These are phyloP conservation scores for Zygosaccharomyces pseudobailii DNA, from an alignment of 1,139 yeast genomes.

Conservation along the genomic window DNA sequence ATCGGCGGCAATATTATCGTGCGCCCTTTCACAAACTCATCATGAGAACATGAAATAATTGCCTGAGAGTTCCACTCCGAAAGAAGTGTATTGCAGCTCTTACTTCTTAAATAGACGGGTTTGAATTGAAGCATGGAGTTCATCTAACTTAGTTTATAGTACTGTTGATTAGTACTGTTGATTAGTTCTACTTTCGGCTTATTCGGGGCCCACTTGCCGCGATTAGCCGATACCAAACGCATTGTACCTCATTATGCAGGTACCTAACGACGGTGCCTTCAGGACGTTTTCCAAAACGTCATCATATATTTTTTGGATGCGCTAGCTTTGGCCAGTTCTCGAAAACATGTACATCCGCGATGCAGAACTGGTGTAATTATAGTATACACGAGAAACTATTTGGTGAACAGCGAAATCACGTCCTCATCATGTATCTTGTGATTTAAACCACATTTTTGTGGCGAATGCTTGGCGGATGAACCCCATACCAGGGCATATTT, in stretches of 20 bases:
- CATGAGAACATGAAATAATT: neutral
- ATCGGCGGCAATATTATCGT: conserved; percentile 13
- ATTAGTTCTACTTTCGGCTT: no score
- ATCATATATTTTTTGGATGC: neutral
- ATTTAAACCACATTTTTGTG: conserved; percentile 88
- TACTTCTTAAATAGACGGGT: conserved; percentile 1
- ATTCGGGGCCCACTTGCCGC: no score
- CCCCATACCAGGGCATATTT: conserved; percentile 98
- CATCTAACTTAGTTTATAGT: no score
- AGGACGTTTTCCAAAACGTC: neutral
- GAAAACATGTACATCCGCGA: neutral
- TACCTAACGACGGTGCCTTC: neutral
- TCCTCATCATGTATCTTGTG: conserved; percentile 90
- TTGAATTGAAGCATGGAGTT: neutral
- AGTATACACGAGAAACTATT: conserved; percentile 29
- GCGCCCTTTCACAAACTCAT: neutral
- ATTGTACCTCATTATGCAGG: no score
- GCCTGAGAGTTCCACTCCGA: conserved; percentile 8
- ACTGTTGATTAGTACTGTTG: no score
- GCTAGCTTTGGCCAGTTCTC: neutral
- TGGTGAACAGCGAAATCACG: conserved; percentile 85
- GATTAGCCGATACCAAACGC: no score
- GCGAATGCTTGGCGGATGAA: conserved; percentile 88
- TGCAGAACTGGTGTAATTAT: neutral
- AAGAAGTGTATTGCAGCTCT: neutral